Evolutionary conservation across 106 monocot genomes (phyloP).

Genomic region (Cymbidium sinense): DNA sequence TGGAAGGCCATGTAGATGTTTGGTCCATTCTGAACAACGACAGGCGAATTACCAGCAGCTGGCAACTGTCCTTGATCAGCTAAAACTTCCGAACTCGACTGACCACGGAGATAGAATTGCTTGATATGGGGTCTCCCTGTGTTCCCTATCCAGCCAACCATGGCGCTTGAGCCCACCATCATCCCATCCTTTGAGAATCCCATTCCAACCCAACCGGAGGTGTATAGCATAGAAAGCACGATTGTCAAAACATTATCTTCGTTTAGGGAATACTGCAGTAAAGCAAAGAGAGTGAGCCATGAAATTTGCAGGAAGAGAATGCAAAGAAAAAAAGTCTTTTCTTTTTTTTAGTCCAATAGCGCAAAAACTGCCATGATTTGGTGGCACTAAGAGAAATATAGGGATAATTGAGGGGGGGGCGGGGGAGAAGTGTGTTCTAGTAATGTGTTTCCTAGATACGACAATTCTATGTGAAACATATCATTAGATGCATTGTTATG

Average conservation of each 20-base stretch:
- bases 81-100: constrained; percentile 44
- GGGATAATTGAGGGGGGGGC: not conserved
- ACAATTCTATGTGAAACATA: no score
- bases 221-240: constrained; percentile 62
- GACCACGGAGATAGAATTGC: constrained; percentile 55
- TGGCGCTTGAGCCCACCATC: constrained; percentile 91
- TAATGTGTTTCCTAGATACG: no score
- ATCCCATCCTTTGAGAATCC: constrained; percentile 79
- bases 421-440: not conserved
- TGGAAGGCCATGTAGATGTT: constrained; percentile 78
- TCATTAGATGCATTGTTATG: no score
- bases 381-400: not conserved
- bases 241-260: constrained; percentile 51
- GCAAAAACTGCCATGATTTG: not conserved
- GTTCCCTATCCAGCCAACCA: constrained; percentile 85
- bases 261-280: constrained; percentile 48
- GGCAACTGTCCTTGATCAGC: constrained; percentile 43
- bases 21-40: constrained; percentile 35
- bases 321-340: not conserved
- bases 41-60: constrained; percentile 18
- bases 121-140: constrained; percentile 45
- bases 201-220: constrained; percentile 81
- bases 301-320: not conserved
- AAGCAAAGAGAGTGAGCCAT: not conserved
- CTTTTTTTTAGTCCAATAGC: not conserved